phyloP scores from a whole-genome alignment of 2,329 filamentous ascomycete species.

The Podosphaera leucotricha region DNA sequence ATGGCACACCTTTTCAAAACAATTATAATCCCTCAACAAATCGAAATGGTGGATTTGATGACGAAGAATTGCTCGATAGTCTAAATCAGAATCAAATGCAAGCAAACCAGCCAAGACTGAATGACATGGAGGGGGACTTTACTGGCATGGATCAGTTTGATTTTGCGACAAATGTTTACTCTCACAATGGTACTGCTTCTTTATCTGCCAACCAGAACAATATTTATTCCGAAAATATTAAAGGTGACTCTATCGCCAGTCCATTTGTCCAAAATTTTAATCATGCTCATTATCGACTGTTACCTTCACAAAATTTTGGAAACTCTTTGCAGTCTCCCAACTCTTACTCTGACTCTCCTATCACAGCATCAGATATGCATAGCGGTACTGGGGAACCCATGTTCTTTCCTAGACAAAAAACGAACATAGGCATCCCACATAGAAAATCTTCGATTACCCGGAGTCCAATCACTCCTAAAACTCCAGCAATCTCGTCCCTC shows the following conservation, averaged over 20 bases:
- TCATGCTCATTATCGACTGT: slow-evolving; percentile 52
- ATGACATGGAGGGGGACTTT: slow-evolving; percentile 31
- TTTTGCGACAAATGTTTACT: slow-evolving; percentile 29
- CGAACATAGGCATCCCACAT: slow-evolving; percentile 39
- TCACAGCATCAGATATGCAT: slow-evolving; percentile 25
- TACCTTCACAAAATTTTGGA: slow-evolving; percentile 30
- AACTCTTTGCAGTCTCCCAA: slow-evolving; percentile 27
- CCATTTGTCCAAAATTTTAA: slow-evolving; percentile 64
- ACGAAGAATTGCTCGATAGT: slow-evolving; percentile 69
- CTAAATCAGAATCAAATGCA: slow-evolving; percentile 23
- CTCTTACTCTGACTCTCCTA: slow-evolving; percentile 26
- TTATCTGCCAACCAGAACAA: slow-evolving; percentile 41
- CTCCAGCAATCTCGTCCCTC: slow-evolving; percentile 50
- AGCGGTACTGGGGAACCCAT: slow-evolving; percentile 20
- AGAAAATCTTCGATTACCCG: slow-evolving; percentile 47
- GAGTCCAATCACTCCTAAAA: slow-evolving; percentile 70
- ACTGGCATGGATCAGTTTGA: slow-evolving; percentile 26
- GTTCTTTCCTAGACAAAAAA: slow-evolving; percentile 30
- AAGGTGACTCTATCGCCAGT: slow-evolving; percentile 77
- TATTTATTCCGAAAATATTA: slow-evolving; percentile 75
- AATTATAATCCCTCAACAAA: slow-evolving; percentile 30
- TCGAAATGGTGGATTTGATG: slow-evolving; percentile 49
- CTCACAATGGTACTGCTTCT: slow-evolving; percentile 29
- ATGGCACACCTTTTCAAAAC: slow-evolving; percentile 36
- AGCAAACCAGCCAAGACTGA: slow-evolving; percentile 23